These are phyloP conservation scores for Colletotrichum sublineola DNA, from an alignment of 2,329 filamentous ascomycete genomes.

Conservation along the genomic window DNA sequence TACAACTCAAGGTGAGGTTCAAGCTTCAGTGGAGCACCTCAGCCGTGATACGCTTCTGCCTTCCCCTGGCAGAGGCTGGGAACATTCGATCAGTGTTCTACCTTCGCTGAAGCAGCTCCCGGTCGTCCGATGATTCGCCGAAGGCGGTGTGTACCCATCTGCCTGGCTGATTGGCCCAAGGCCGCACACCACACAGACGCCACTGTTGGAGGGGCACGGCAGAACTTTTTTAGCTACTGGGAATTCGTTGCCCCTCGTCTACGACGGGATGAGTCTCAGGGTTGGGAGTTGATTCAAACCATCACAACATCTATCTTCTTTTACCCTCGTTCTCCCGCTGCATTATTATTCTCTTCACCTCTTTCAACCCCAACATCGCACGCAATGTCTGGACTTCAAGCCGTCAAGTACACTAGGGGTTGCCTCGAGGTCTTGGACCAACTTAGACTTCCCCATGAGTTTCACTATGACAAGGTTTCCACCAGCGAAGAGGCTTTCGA, in stretches of 20 bases:
- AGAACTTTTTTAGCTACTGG: constrained; percentile 44
- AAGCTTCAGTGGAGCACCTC: constrained; percentile 26
- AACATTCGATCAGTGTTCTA: neutral
- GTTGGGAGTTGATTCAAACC: constrained; percentile 4
- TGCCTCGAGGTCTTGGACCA: constrained; percentile 84
- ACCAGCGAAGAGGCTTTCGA: constrained; percentile 83
- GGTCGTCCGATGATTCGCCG: constrained; percentile 22
- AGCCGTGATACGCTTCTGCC: no score
- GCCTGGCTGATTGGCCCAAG: constrained; percentile 22
- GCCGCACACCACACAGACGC: constrained; percentile 17
- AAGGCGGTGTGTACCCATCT: constrained; percentile 27
- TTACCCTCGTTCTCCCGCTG: neutral
- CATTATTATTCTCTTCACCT: neutral
- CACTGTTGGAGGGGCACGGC: constrained; percentile 44
- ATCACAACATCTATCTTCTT: constrained; percentile 40
- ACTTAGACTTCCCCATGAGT: constrained; percentile 83
- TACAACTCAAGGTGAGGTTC: constrained; percentile 19
- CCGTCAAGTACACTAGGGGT: constrained; percentile 81
- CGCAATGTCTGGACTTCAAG: constrained; percentile 74
- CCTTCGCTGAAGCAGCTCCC: neutral
- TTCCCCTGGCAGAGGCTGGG: no score
- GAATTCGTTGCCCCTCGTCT: constrained; percentile 30
- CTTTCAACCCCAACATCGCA: neutral
- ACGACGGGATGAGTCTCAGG: neutral
- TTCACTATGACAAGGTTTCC: constrained; percentile 80